Evolutionary conservation across 176 grass and related monocot genomes (phyloP), one percentile per base, ranked within the genome.

Genomic region (Avena sativa): DNA sequence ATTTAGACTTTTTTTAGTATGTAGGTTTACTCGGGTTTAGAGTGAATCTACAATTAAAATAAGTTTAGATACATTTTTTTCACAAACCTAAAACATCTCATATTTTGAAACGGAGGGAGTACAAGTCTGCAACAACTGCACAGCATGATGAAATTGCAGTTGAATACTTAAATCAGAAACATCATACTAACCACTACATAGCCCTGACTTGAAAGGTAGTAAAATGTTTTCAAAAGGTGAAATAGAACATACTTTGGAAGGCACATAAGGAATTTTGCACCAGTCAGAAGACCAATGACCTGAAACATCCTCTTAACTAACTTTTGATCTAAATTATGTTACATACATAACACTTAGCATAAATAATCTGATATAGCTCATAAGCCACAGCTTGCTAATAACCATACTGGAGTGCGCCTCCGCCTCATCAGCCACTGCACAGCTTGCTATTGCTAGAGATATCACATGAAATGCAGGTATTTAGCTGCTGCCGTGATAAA

Each of bases 381-480:
- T 47, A 72, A 56, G 9, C 23, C 43, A 80, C 36, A 80, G 38
- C 9, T 47, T 47, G 46, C 38, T 40, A 40, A 40, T 40, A 40
- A 40, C 38, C 38, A 40, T 40, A 40, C 38, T 6, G 38, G 38
- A 40, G 38, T 40, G 38, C 6, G 38, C 38, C 38, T 40, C 38
- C 38, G 38, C 38, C 38, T 40, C 38, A 40, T 40, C 38, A 40
- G 38, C 38, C 6, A 15, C 51, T 16, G 14, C 13, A 15, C 51
- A 53, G 14, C 13, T 64, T 66, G 61, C 63, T 32, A 6, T 40
- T 40, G 38, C 46, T 47, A 67, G 17, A 13, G 47, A 53, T 5
- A 81, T 48, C 43, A 81, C 40, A 81, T 47, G 20, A 81, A 49
- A 80, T 62, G 80, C 50, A 83, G 49, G 36, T 26, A 21, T 56